phyloP scores from a whole-genome alignment of 2,329 filamentous ascomycete species.

The Fusarium haematococcum region DNA sequence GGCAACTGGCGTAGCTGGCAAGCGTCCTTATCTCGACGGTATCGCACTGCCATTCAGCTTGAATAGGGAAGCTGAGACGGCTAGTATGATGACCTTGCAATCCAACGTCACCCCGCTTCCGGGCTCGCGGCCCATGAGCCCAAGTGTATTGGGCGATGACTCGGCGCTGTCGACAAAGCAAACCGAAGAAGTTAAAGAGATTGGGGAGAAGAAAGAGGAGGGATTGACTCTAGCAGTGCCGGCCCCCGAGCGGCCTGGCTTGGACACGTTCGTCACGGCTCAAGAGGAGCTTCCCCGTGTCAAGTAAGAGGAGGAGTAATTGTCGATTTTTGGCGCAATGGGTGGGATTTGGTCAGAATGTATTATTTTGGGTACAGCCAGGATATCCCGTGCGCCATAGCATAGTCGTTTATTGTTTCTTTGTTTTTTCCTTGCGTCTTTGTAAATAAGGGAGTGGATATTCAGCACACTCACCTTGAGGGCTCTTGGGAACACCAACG shows the following conservation, averaged over 20 bases:
- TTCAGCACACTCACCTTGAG: background rate
- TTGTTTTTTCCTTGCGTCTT: conserved; percentile 16
- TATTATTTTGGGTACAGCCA: conserved; percentile 18
- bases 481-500: background rate
- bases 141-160: conserved; percentile 9
- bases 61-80: conserved; percentile 72
- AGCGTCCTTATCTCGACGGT: conserved; percentile 74
- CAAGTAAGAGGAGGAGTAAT: conserved; percentile 32
- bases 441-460: background rate
- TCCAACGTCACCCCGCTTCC: conserved; percentile 52
- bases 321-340: conserved; percentile 23
- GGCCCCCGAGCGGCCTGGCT: conserved; percentile 49
- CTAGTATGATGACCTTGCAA: conserved; percentile 76
- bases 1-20: conserved; percentile 65
- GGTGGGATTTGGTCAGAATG: conserved; percentile 28
- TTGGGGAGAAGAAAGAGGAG: conserved; percentile 11
- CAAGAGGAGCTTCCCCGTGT: conserved; percentile 55
- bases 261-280: conserved; percentile 70
- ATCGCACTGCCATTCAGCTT: conserved; percentile 81
- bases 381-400: conserved; percentile 26
- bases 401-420: conserved; percentile 24
- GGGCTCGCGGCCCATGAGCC: conserved; percentile 50
- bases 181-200: background rate
- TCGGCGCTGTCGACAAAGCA: conserved; percentile 1
- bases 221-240: background rate